Evolutionary conservation across 2,329 filamentous ascomycete genomes (phyloP), one percentile per base, ranked within the genome.

Genomic region (Colletotrichum salicis): DNA sequence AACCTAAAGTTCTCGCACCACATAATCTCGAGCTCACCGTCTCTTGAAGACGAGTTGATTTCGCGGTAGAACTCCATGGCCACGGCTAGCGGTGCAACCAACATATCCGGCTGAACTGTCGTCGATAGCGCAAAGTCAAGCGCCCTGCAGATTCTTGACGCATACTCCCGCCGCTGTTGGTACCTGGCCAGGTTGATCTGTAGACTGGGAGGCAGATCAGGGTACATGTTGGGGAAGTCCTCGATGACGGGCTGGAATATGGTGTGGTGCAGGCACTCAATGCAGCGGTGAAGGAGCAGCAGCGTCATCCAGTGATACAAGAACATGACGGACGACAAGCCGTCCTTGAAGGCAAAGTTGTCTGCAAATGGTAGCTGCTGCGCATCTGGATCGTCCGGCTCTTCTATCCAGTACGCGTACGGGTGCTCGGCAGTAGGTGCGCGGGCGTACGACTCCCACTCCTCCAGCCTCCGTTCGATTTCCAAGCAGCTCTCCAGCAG

Each of bases 271-370:
- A 90, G 78, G 19, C 76, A 75, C 70, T 84, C 83, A 52, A 89
- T 82, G 74, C 83, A 86, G 11, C 83, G 84, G 72, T 86, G 84
- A 58, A 90, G 83, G 13, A 85, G 74, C 33, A 89, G 80, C 57
- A 87, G 83, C 1, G 84, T 78, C 72, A 86, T 83, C 88, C 88
- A 90, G 77, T 88, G 89, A 76, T 87, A 86, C 13, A 88, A 77
- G 73, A 89, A 84, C 57, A 82, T 82, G 37, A 88, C 74, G 0
- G 87, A 85, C 0, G 84, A 82, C 13, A 81, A 74, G 22, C 81
- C 76, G 74, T 86, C 83, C 33, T 79, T 80, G 76, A 89, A 89
- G 12, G 78, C 80, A 72, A 85, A 85, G 2, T 80, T 77, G 54
- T 84, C 83, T 13, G 80, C 76, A 73, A 89, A 88, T 0, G 86